Evolutionary conservation across 2,329 filamentous ascomycete genomes (phyloP).

Genomic region (Massarina eburnea): DNA sequence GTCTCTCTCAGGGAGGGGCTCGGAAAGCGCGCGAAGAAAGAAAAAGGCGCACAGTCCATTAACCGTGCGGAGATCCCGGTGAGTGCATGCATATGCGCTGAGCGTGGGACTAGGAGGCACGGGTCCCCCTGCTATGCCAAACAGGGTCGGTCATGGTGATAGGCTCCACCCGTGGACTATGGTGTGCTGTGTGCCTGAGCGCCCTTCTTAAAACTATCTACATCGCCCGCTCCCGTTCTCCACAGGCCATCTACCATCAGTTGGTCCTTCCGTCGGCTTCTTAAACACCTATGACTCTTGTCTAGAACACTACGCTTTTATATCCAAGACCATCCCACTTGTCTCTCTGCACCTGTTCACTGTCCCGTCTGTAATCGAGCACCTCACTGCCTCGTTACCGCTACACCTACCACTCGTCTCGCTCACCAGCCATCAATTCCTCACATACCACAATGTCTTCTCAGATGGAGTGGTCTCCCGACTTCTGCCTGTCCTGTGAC

Average conservation of each 20-base stretch:
- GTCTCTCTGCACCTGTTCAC: slow-evolving; percentile 3
- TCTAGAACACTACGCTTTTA: slow-evolving; percentile 3
- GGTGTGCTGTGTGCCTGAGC: slow-evolving; percentile 18
- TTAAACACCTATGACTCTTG: slow-evolving; percentile 13
- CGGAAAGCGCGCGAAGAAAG: slow-evolving; percentile 10
- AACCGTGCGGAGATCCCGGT: slow-evolving; percentile 19
- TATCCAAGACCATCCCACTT: background rate
- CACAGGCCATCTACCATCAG: slow-evolving; percentile 13
- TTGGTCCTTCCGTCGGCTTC: slow-evolving; percentile 3
- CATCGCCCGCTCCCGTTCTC: slow-evolving; percentile 20
- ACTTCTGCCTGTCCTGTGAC: slow-evolving; percentile 94
- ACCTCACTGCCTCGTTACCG: slow-evolving; percentile 4
- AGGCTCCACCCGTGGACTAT: slow-evolving; percentile 7
- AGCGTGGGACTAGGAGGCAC: slow-evolving; percentile 7
- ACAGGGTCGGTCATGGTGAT: slow-evolving; percentile 12
- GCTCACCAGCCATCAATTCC: slow-evolving; percentile 2
- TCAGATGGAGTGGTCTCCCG: slow-evolving; percentile 72
- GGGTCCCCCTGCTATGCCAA: slow-evolving; percentile 2
- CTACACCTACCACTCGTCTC: slow-evolving; percentile 5
- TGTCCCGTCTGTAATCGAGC: slow-evolving; percentile 5
- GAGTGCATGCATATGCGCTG: slow-evolving; percentile 5
- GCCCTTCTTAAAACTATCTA: slow-evolving; percentile 19
- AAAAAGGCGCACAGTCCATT: slow-evolving; percentile 6
- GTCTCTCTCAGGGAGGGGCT: too few species aligned
- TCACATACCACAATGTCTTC: slow-evolving; percentile 33